Evolutionary conservation across 2,329 filamentous ascomycete species (phyloP), one percentile per base, ranked within the genome.

Genomic region (Thielaviopsis ethacetica): DNA sequence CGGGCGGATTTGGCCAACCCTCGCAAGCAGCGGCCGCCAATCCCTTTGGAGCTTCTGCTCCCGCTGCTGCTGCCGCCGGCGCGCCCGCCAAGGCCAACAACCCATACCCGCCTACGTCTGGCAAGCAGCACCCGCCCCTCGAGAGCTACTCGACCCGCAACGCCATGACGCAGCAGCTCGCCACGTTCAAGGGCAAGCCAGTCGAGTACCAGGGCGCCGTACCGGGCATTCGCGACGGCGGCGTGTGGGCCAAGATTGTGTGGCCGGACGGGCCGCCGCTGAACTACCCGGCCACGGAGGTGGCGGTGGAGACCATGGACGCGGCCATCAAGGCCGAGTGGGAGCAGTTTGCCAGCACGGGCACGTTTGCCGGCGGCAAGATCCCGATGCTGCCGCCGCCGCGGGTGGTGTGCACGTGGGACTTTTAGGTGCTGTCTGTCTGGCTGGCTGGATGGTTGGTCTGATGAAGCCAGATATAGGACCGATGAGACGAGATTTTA

Each of bases 341-440:
- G 72, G 73, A 75, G 61, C 75, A 77, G 52, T 83, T 90, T 67
- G 73, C 77, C 53, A 75, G 81, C 63, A 80, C 79, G 21, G 88
- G 88, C 0, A 70, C 68, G 34, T 95, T 95, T 68, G 76, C 79
- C 50, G 81, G 82, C 41, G 85, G 84, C 0, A 65, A 83, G 6
- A 85, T 95, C 72, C 91, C 91, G 0, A 77, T 85, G 64, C 72
- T 89, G 53, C 88, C 91, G 21, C 91, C 91, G 0, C 84, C 83
- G 70, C 76, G 82, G 62, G 88, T 91, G 66, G 91, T 83, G 75
- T 83, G 82, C 63, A 70, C 73, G 27, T 91, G 85, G 79, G 81
- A 88, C 67, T 83, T 91, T 65, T 91, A 69, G 47, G n/a, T 26
- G 52, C n/a, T n/a, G n/a, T n/a, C n/a, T n/a, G n/a, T n/a, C n/a